A percentile compares a stretch with the other conserved stretches of the same genome.
Evolutionary conservation across 108 stramenopile species (phyloP).

Genomic region (Cyclotella cryptica): DNA sequence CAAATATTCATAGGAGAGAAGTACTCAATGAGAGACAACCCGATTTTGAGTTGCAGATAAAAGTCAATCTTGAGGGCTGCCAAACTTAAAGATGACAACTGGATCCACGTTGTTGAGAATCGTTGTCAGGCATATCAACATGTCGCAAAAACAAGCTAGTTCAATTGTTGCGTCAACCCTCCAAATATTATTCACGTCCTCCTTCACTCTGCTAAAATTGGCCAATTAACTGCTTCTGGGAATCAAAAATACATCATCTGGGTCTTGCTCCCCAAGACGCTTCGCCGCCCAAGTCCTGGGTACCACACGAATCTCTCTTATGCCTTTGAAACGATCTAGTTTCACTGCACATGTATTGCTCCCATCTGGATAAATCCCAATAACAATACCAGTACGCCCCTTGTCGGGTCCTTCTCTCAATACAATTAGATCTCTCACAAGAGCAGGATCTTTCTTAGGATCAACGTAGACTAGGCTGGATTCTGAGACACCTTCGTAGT

Average conservation of each 20-base stretch:
- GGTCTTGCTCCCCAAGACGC: constrained; percentile 86
- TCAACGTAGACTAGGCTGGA: constrained; percentile 76
- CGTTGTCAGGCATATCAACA: too few species aligned
- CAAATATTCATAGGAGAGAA: too few species aligned
- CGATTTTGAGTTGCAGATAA: too few species aligned
- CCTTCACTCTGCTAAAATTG: neutral
- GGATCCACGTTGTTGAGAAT: too few species aligned
- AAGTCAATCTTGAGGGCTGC: too few species aligned
- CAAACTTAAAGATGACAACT: too few species aligned
- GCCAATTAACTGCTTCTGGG: constrained; percentile 54
- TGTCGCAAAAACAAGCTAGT: too few species aligned
- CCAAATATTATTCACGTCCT: too few species aligned
- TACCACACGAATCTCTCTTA: constrained; percentile 83
- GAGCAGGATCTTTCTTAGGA: constrained; percentile 81
- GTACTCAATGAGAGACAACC: too few species aligned
- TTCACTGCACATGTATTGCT: constrained; percentile 75
- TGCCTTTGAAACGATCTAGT: constrained; percentile 77
- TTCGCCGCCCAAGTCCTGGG: constrained; percentile 79
- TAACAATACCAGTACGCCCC: constrained; percentile 87
- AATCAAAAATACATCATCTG: constrained; percentile 89
- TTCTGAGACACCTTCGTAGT: constrained; percentile 66
- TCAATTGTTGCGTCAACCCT: neutral
- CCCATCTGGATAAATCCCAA: constrained; percentile 81
- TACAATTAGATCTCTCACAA: constrained; percentile 83
- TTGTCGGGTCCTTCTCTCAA: constrained; percentile 82